Percentiles rank a stretch among this genome's conserved stretches.
Conservation (phyloP, 1,139 yeast genomes). For the Saccharomyces pastorianus region DNA sequence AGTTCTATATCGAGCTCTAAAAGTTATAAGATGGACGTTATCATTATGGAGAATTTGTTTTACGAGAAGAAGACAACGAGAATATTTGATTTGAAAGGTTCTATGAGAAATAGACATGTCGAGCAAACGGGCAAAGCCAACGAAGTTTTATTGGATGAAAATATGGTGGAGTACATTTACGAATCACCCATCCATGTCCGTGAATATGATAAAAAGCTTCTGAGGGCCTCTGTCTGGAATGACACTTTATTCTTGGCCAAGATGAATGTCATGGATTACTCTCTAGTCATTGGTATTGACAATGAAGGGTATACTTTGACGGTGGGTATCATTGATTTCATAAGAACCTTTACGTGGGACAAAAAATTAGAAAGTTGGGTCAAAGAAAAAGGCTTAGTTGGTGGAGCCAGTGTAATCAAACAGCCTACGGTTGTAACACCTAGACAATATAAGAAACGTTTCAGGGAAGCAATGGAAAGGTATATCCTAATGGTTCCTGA, state of each 20-base stretch:
- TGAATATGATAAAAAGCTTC: conserved; percentile 78
- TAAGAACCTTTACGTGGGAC: conserved; percentile 97
- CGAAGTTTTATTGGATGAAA: conserved; percentile 90
- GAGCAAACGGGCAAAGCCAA: conserved; percentile 93
- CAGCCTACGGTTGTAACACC: conserved; percentile 98
- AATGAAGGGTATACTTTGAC: conserved; percentile 57
- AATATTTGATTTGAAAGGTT: conserved; percentile 92
- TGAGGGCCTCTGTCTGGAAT: conserved; percentile 86
- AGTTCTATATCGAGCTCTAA: conserved; percentile 63
- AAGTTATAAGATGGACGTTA: conserved; percentile 76
- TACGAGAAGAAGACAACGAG: conserved; percentile 77
- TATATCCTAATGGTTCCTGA: conserved; percentile 94
- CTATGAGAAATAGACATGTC: conserved; percentile 95
- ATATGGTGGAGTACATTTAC: conserved; percentile 95
- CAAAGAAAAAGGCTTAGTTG: conserved; percentile 83
- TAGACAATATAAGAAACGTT: conserved; percentile 83
- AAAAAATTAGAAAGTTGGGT: conserved; percentile 98
- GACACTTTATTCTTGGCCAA: conserved; percentile 91
- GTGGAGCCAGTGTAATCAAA: conserved; percentile 77
- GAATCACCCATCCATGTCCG: conserved; percentile 93
- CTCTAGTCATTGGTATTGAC: conserved; percentile 87
- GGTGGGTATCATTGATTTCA: conserved; percentile 93
- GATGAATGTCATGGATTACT: conserved; percentile 98
- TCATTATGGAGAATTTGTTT: conserved; percentile 92
- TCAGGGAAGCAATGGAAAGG: conserved; percentile 96